phyloP scores from a whole-genome alignment of 768 basidiomycete genomes.

The Cytidiella melzeri region DNA sequence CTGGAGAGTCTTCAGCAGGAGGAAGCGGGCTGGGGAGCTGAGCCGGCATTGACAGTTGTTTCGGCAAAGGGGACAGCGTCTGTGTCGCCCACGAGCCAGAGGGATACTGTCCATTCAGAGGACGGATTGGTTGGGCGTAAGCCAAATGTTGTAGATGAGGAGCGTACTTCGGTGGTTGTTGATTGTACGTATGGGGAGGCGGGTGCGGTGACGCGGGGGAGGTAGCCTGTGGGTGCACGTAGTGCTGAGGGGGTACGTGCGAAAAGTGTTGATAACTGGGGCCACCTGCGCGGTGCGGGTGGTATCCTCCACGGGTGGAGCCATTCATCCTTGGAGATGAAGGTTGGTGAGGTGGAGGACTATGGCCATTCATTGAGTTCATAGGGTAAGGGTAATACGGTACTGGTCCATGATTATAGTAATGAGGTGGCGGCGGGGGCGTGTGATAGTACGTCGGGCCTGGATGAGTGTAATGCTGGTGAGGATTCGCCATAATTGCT shows the following conservation, averaged over 20 bases:
- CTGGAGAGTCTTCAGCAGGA: not conserved
- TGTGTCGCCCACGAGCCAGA: constrained; percentile 39
- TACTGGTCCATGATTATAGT: constrained; percentile 19
- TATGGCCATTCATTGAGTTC: constrained; percentile 35
- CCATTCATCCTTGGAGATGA: constrained; percentile 32
- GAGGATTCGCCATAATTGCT: constrained; percentile 25
- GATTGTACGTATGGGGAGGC: constrained; percentile 23
- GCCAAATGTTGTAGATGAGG: constrained; percentile 23
- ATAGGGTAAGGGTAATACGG: constrained; percentile 29
- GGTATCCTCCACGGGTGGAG: constrained; percentile 30
- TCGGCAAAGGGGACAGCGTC: constrained; percentile 55
- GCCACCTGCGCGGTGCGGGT: constrained; percentile 31
- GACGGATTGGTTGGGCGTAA: constrained; percentile 24
- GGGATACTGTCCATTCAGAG: constrained; percentile 27
- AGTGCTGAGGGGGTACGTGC: constrained; percentile 30
- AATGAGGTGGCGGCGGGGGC: constrained; percentile 23
- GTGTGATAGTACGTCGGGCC: constrained; percentile 28
- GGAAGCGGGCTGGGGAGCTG: constrained; percentile 5
- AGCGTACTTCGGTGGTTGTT: constrained; percentile 26
- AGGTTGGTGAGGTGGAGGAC: constrained; percentile 29
- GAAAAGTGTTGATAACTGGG: constrained; percentile 35
- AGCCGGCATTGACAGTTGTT: constrained; percentile 46
- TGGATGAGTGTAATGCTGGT: constrained; percentile 28
- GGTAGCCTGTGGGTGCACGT: constrained; percentile 3
- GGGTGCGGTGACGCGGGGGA: constrained; percentile 6